Percentiles rank a stretch among this genome's conserved stretches.
These are phyloP conservation scores for Sporisorium scitamineum DNA, from an alignment of 1,284 basidiomycete genomes.

Conservation along the genomic window DNA sequence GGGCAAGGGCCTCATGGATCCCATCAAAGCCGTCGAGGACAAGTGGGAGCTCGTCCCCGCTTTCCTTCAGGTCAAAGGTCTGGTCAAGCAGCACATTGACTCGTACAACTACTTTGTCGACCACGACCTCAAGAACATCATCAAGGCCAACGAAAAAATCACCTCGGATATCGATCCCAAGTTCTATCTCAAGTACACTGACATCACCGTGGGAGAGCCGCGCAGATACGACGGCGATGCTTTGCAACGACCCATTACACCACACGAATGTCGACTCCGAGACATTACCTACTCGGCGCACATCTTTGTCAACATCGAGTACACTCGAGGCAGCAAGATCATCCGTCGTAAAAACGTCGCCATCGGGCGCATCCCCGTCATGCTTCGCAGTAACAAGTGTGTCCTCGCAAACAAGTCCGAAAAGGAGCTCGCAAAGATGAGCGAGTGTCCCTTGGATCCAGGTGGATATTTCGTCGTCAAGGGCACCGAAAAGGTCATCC, in stretches of 20 bases:
- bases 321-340: conserved; percentile 90
- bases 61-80: conserved; percentile 68
- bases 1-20: conserved; percentile 71
- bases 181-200: conserved; percentile 96
- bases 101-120: conserved; percentile 99
- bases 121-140: conserved; percentile 84
- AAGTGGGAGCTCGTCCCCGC: conserved; percentile 69
- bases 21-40: conserved; percentile 73
- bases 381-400: conserved; percentile 90
- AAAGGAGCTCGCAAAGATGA: conserved; percentile 88
- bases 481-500: conserved; percentile 98
- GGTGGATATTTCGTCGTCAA: conserved; percentile 99
- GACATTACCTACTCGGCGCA: conserved; percentile 96
- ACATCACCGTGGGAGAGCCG: conserved; percentile 83
- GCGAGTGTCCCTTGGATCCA: conserved; percentile 96
- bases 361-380: conserved; percentile 94
- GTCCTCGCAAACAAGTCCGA: conserved; percentile 83
- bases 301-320: conserved; percentile 94
- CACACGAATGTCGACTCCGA: conserved; percentile 95
- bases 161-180: conserved; percentile 95
- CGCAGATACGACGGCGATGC: conserved; percentile 81
- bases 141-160: conserved; percentile 67
- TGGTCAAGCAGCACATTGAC: conserved; percentile 93
- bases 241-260: conserved; percentile 86
- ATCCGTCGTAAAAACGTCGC: conserved; percentile 85